A percentile compares a stretch with the other conserved stretches of the same genome.
Conservation (phyloP, 176 grass and related monocot species). For the Cenchrus americanus region DNA sequence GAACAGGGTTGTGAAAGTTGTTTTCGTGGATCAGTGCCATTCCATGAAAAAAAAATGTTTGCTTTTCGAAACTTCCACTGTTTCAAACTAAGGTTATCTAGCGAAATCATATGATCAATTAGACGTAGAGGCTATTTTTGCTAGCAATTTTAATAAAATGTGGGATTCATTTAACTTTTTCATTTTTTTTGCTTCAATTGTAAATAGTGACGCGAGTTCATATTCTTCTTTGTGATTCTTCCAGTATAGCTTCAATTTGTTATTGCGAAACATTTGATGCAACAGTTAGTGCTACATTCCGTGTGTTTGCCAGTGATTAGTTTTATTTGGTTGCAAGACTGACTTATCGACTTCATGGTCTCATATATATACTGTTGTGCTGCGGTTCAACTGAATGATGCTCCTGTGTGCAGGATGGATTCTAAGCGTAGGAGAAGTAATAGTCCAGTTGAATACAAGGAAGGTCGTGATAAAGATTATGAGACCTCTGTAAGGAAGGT, state of each 20-base stretch:
- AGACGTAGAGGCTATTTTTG: neutral
- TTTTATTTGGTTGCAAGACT: conserved; percentile 2
- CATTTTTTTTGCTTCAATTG: neutral
- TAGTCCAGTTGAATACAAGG: conserved; percentile 60
- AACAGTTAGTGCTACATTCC: neutral
- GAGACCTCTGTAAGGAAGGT: conserved; percentile 48
- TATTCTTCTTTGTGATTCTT: neutral
- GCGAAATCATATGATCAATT: neutral
- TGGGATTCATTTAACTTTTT: neutral
- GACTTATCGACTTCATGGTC: neutral
- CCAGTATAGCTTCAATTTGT: neutral
- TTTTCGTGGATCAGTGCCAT: neutral
- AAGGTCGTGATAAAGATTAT: conserved; percentile 45
- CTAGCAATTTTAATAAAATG: neutral
- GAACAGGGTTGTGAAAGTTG: neutral
- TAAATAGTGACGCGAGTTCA: neutral
- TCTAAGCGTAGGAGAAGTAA: conserved; percentile 53
- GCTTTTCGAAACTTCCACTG: neutral
- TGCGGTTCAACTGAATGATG: conserved; percentile 37
- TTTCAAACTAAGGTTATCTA: neutral
- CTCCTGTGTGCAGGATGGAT: conserved; percentile 38
- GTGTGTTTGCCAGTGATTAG: neutral
- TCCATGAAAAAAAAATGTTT: neutral
- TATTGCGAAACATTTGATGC: neutral
- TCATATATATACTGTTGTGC: conserved; percentile 2